Percentiles rank a stretch among this genome's conserved stretches.
Conservation (phyloP, 345 rosid species). For the Geranium brycei region DNA sequence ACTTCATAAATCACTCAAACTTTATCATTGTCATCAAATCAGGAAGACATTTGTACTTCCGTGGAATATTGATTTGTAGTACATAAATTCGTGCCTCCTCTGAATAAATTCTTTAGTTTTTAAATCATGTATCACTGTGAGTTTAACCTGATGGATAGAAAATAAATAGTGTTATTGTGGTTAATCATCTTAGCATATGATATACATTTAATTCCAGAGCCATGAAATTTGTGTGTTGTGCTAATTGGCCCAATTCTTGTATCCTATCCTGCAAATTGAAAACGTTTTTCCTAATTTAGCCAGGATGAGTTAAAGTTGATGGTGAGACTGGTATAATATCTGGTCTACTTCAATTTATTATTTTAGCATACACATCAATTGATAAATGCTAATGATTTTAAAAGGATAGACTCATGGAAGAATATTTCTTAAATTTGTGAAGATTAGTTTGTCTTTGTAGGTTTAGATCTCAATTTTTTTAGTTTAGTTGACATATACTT, state of each 20-base stretch:
- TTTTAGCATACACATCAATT: too few relatives aligned
- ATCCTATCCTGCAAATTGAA: not conserved
- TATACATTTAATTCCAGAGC: not conserved
- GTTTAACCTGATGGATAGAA: not conserved
- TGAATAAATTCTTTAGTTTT: not conserved
- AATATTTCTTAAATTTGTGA: not conserved
- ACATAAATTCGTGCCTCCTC: not conserved
- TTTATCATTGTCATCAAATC: not conserved
- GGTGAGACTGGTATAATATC: not conserved
- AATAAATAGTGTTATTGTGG: not conserved
- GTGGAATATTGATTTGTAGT: not conserved
- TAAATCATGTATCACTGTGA: not conserved
- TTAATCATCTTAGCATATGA: not conserved
- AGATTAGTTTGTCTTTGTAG: not conserved
- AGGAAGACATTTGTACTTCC: not conserved
- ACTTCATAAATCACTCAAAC: too few relatives aligned
- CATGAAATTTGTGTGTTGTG: not conserved
- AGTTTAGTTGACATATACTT: slow-evolving; percentile 4
- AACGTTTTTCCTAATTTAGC: not conserved
- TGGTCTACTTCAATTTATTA: not conserved
- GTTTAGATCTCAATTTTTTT: not conserved
- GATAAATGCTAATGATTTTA: not conserved
- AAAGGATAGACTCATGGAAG: not conserved
- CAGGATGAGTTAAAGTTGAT: not conserved
- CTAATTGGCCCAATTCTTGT: too few relatives aligned